These are phyloP conservation scores for Colletotrichum tamarilloi DNA, from an alignment of 2,329 filamentous ascomycete genomes.

Conservation along the genomic window DNA sequence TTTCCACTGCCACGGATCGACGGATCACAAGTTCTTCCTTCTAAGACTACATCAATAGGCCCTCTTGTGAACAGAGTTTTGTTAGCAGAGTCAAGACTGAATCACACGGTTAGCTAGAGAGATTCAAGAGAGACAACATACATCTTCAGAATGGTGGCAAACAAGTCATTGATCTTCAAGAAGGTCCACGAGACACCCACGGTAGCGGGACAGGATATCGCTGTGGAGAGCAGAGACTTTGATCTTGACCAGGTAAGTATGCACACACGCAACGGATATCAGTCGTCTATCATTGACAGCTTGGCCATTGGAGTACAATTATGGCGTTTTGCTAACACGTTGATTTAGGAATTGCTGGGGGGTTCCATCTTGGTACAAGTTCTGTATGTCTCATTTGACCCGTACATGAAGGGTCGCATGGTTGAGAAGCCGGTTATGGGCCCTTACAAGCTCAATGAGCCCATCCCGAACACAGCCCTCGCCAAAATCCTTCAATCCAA, in stretches of 20 bases:
- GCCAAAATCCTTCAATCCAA: constrained; percentile 78
- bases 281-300: background rate
- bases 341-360: too few species aligned
- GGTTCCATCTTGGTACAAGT: too few species aligned
- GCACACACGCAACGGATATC: background rate
- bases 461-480: constrained; percentile 73
- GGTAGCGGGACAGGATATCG: background rate
- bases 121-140: too few species aligned
- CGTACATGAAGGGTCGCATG: constrained; percentile 86
- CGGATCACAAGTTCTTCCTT: too few species aligned
- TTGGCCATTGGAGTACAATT: too few species aligned
- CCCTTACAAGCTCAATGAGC: constrained; percentile 74
- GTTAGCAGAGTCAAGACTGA: too few species aligned
- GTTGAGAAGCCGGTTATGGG: constrained; percentile 66
- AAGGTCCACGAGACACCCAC: background rate
- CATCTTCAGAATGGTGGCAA: constrained; percentile 36
- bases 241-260: background rate
- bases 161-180: background rate
- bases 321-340: too few species aligned
- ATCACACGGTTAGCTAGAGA: too few species aligned
- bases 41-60: too few species aligned
- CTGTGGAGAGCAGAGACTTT: background rate
- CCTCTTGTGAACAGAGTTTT: too few species aligned
- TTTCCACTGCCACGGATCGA: too few species aligned
- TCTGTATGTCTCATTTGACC: constrained; percentile 80